Evolutionary conservation across 768 basidiomycete genomes (phyloP), one percentile per base, ranked within the genome.

Genomic region (Collybiopsis confluens): DNA sequence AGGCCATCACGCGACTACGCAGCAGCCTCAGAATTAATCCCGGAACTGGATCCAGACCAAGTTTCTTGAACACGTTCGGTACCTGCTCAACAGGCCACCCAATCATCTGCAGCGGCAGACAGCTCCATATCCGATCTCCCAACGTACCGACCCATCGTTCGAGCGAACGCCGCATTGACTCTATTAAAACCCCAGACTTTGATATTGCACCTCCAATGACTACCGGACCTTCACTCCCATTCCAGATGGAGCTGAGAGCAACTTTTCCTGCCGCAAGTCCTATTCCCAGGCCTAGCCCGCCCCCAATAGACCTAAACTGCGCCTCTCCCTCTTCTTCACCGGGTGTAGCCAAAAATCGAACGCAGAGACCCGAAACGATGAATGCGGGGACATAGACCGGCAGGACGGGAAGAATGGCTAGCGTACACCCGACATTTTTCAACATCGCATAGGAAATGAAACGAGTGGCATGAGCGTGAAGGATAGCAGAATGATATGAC

Each of bases 241-340:
- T 48, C 33, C 47, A 48, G n/a, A 48, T 48, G 15, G 8, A 15
- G 18, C 33, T 36, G 18, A 21, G 18, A 21, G 37, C 11, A 13
- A 16, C 35, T 36, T 24, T 48, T 18, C 45, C 21, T 4, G 24
- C 15, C 35, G 35, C 30, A 15, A 41, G 40, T 11, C 40, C 64
- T 62, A 24, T 61, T 54, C 43, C 68, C 65, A 37, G 64, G 33
- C 35, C 73, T 65, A 53, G 67, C 2, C 78, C 78, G 2, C 84
- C 85, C 23, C 83, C 77, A 8, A 84, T 71, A 43, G 82, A 72
- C 66, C 87, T 86, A 66, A 81, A 88, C 66, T 89, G 86, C n/a
- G 86, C 85, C 45, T 78, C 69, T 27, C 79, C 77, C 61, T 88
- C 87, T 61, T 86, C 76, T 62, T 88, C 86, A 30, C 79, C 77